Evolutionary conservation across 225 moss, liverwort and hornwort genomes (phyloP).

Genomic region (Marchantia polymorpha): DNA sequence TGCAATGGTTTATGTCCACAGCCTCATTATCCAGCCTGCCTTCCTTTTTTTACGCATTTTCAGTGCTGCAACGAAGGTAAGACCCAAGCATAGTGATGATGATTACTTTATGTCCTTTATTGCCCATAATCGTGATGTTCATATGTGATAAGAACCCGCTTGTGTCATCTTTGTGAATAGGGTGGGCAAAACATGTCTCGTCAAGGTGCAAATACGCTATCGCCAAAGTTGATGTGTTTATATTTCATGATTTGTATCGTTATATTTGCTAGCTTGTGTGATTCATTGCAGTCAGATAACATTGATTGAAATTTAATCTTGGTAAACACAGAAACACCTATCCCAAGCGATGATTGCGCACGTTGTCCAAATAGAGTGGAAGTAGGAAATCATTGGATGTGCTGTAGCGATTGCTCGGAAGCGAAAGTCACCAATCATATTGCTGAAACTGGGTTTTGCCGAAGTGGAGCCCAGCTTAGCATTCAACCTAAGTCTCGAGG

Average conservation of each 20-base stretch:
- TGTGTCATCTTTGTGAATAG: too few relatives aligned
- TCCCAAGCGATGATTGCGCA: slow-evolving; percentile 44
- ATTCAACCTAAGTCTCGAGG: slow-evolving; percentile 64
- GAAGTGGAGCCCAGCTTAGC: slow-evolving; percentile 54
- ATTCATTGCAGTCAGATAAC: too few relatives aligned
- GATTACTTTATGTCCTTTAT: too few relatives aligned
- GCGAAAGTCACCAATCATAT: slow-evolving; percentile 52
- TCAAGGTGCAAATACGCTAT: too few relatives aligned
- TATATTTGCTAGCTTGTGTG: too few relatives aligned
- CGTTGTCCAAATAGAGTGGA: slow-evolving; percentile 51
- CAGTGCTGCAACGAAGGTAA: slow-evolving; percentile 79
- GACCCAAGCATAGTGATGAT: too few relatives aligned
- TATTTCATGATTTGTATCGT: too few relatives aligned
- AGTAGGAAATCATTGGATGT: slow-evolving; percentile 67
- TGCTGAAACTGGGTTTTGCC: slow-evolving; percentile 64
- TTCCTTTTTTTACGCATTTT: slow-evolving; percentile 57
- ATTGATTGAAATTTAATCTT: background rate
- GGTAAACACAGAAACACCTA: slow-evolving; percentile 36
- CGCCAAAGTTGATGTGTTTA: too few relatives aligned
- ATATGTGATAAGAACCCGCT: too few relatives aligned
- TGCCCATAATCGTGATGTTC: too few relatives aligned
- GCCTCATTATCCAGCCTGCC: slow-evolving; percentile 51
- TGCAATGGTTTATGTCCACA: slow-evolving; percentile 65
- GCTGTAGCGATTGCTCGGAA: slow-evolving; percentile 77
- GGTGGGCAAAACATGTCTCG: too few relatives aligned